Evolutionary conservation across 768 basidiomycete species (phyloP), one percentile per base, ranked within the genome.

Genomic region (Calvatia gigantea): DNA sequence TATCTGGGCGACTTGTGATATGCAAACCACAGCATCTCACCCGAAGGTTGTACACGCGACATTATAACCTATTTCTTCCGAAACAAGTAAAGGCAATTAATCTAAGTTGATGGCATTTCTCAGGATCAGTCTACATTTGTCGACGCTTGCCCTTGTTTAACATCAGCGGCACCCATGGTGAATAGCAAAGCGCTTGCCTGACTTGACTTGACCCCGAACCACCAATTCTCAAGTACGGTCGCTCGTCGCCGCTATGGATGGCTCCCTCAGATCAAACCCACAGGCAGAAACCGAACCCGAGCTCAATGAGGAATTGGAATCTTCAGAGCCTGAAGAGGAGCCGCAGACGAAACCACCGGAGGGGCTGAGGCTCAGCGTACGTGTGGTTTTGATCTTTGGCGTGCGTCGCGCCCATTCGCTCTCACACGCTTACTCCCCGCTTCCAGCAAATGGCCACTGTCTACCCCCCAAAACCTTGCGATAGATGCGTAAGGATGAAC

Each of bases 401-500:
- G 49, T 45, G 12, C 54, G 46, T 43, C 47, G 50, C 49, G 38
- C 53, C 27, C 47, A 43, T 25, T 38, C 35, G 44, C 44, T 45
- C 47, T 17, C 41, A 46, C 35, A 38, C 54, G 35, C 54, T 55
- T 19, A 49, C 51, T 37, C 38, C 27, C 41, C 56, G 52, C 54
- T 51, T 41, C 39, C 37, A 61, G 57, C 58, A 64, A 61, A 54
- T 64, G 55, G 59, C 63, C 17, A 58, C 67, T 19, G 67, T 72
- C 43, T 68, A 68, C 54, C 70, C 76, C 29, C 73, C 75, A 25
- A 69, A 68, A 46, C 74, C 75, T 14, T 78, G 76, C 59, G 76
- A 78, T 53, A 73, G 76, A 46, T 78, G 76, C 57, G 65, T 72
- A 60, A 73, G 75, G 58, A 71, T 73, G 17, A 71, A 69, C 43